Conservation (phyloP, 495 filamentous ascomycete genomes). For the Schizothecium vesticola region DNA sequence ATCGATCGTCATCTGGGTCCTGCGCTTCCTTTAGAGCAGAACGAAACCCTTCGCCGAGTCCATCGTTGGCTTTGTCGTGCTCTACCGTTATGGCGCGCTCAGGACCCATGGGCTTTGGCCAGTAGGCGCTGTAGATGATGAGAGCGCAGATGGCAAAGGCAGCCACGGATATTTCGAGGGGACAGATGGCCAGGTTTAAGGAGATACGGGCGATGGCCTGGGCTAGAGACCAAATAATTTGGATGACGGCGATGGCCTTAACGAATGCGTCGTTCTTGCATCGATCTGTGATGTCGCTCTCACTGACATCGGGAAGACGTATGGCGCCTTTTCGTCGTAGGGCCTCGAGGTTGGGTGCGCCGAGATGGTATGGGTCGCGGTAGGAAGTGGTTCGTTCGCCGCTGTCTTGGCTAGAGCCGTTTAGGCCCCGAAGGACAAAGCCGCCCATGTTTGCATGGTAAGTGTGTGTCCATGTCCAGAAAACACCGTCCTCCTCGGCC, state of each 20-base stretch:
- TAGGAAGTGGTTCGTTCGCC: neutral
- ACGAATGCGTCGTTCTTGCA: slow-evolving; percentile 5
- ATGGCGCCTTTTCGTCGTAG: neutral
- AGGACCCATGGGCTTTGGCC: slow-evolving; percentile 1
- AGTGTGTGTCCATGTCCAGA: slow-evolving; percentile 1
- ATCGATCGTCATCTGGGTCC: no score
- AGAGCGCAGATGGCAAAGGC: slow-evolving; percentile 5
- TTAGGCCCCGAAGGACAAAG: slow-evolving; percentile 9
- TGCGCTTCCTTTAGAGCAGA: no score
- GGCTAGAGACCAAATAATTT: slow-evolving; percentile 2
- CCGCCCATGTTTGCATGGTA: slow-evolving; percentile 8
- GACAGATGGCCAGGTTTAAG: neutral
- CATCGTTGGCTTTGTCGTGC: neutral
- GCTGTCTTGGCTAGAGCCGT: neutral
- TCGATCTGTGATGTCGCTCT: neutral
- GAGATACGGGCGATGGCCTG: neutral
- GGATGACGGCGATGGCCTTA: slow-evolving; percentile 2
- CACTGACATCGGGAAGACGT: neutral
- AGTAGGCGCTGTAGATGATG: slow-evolving; percentile 3
- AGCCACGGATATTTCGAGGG: slow-evolving; percentile 3
- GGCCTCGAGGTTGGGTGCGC: neutral
- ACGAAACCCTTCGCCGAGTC: no score
- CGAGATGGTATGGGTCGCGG: neutral
- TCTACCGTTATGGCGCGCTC: neutral
- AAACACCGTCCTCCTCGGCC: neutral